Base-by-base conservation (phyloP, 257 asterid species). In the Petunia secreta region DNA sequence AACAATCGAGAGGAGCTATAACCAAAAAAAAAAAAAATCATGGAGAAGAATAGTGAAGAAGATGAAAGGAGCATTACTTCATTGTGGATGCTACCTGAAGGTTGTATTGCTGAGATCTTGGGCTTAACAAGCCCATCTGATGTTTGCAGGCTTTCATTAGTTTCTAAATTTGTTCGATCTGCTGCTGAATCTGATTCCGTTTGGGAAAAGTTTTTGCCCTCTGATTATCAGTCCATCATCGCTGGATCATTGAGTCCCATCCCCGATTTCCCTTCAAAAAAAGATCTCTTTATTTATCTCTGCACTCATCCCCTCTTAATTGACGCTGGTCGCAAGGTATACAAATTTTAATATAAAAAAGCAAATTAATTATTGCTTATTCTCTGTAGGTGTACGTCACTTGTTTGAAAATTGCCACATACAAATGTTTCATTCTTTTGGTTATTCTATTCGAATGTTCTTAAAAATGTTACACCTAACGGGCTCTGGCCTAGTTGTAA, bases 321-420 rank as follows among this genome's bases (percentile, higher is more conserved):
- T 55, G 82, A 67, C 25, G 82, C n/a, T 15, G 82, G 39, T 16
- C 62, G 50, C 69, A 67, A 67, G 67, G 82, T 55, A 37, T 13
- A 46, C 25, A 25, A 25, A 25, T 25, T 25, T 25, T 25, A 25
- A n/a, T n/a, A n/a, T n/a, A n/a, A n/a, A n/a, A n/a, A n/a, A n/a
- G n/a, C n/a, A n/a, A 25, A 25, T 25, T 25, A 25, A 25, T 25
- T 25, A 25, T 25, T 25, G 25, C 25, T 25, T 25, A 25, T 25
- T 25, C 25, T 25, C 25, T 25, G 25, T 25, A 25, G 25, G 25
- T 25, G 25, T 25, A 25, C 25, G 25, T 25, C 25, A 25, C 25
- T 25, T 25, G 25, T 25, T 25, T 25, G 25, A 25, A 25, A 25
- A 25, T 25, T 25, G 25, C 25, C 25, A 25, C 25, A 25, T 25